Evolutionary conservation across 257 asterid genomes (phyloP), one percentile per base, ranked within the genome.

Genomic region (Gardenia jasminoides): DNA sequence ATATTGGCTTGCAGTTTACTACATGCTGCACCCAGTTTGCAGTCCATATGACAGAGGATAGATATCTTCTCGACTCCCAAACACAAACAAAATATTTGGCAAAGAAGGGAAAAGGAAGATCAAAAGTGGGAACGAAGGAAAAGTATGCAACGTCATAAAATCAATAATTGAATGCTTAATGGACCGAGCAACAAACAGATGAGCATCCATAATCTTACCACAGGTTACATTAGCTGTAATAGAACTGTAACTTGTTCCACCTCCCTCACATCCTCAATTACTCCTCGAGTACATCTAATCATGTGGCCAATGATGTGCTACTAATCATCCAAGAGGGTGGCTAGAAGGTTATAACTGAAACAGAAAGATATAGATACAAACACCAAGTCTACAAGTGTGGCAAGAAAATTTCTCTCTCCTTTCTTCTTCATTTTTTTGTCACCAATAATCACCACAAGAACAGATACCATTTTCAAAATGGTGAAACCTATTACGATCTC

Each of bases 401-500:
- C 31, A 0, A 59, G 31, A 59, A n/a, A 59, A n/a, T 11, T n/a
- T 59, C 20, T 5, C 9, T 59, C 12, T 36, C 41, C 41, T 36
- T 36, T 36, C 41, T 36, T 36, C 4, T 36, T 36, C 41, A 36
- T 36, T 36, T 36, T 36, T 36, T 36, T 36, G 41, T 70, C 74
- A 88, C 94, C 94, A 90, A 69, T 83, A 88, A 80, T 87, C 94
- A 68, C 86, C 88, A 65, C 92, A 87, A 10, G 92, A 86, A 83
- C 92, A 90, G 22, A 82, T 79, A 59, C 94, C 94, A 77, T 83
- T 81, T 65, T 87, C 88, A 70, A 90, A 90, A 83, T 89, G 91
- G 77, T 88, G 95, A 85, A 90, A 90, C 87, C 91, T 82, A 67
- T 82, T 89, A 58, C 95, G 76, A 82, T 90, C 95, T 82, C 92